Conservation (phyloP, 2,329 filamentous ascomycete species). For the Coniochaeta prunicola region DNA sequence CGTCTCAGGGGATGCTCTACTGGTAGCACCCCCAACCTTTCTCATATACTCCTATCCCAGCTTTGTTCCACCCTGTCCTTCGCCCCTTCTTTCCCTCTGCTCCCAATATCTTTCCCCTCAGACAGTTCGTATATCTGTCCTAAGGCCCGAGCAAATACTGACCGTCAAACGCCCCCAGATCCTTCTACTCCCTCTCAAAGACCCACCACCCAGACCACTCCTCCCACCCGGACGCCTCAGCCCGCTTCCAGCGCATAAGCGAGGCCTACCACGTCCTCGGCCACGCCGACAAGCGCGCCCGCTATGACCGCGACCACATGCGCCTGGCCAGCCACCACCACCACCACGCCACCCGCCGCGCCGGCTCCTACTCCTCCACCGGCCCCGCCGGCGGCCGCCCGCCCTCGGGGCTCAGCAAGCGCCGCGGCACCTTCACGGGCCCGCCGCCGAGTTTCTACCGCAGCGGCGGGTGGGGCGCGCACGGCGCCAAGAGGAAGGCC, state of each 20-base stretch:
- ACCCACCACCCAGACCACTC: conserved; percentile 85
- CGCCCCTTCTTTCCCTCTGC: not conserved
- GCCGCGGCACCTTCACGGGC: conserved; percentile 69
- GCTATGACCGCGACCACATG: conserved; percentile 70
- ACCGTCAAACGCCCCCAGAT: conserved; percentile 28
- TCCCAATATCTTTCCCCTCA: conserved; percentile 1
- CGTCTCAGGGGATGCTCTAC: no score
- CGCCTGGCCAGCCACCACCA: conserved; percentile 26
- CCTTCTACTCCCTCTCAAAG: conserved; percentile 90
- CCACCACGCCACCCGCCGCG: conserved; percentile 20
- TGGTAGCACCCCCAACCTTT: no score
- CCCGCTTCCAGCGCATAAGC: conserved; percentile 75
- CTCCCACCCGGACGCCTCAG: conserved; percentile 60
- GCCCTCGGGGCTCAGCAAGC: conserved; percentile 71
- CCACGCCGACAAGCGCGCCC: conserved; percentile 63
- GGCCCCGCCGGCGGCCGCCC: conserved; percentile 67
- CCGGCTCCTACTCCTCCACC: conserved; percentile 48
- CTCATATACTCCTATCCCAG: not conserved
- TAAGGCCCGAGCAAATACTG: no score
- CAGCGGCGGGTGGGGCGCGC: conserved; percentile 68
- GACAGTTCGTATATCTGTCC: no score
- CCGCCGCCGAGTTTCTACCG: conserved; percentile 87
- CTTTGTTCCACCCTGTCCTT: no score
- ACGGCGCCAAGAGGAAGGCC: conserved; percentile 50
- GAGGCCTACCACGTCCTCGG: conserved; percentile 77